Evolutionary conservation across 129 eudicot genomes (phyloP).

Genomic region (Erigeron canadensis): DNA sequence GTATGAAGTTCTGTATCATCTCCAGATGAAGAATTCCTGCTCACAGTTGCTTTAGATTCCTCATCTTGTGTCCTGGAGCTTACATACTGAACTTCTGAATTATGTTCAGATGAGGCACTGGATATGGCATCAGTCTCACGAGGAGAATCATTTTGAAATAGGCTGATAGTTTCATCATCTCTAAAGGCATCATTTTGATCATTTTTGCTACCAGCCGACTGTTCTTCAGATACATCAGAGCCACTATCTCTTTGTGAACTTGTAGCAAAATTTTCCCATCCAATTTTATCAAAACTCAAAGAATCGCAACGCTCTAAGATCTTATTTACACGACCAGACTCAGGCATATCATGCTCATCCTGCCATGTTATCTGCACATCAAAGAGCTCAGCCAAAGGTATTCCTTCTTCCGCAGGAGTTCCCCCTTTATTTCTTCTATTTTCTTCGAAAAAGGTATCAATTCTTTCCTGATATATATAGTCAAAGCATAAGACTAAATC

Average conservation of each 20-base stretch:
- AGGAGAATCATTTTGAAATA: conserved; percentile 42
- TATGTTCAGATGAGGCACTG: conserved; percentile 43
- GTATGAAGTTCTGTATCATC: background rate
- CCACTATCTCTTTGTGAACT: conserved; percentile 29
- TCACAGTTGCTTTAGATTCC: background rate
- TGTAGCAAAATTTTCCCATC: conserved; percentile 38
- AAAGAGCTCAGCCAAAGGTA: conserved; percentile 53
- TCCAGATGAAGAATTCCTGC: background rate
- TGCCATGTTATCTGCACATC: conserved; percentile 60
- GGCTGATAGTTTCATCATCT: conserved; percentile 36
- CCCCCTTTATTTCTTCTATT: conserved; percentile 41
- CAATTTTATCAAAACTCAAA: conserved; percentile 38
- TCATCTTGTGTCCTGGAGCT: conserved; percentile 1
- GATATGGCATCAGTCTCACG: conserved; percentile 31
- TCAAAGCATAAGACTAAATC: conserved; percentile 8
- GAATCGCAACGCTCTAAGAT: conserved; percentile 28
- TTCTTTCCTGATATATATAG: conserved; percentile 50
- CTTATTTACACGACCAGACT: conserved; percentile 26
- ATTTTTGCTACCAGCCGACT: conserved; percentile 27
- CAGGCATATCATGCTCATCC: conserved; percentile 47
- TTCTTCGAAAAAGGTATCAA: conserved; percentile 42
- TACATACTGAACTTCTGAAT: conserved; percentile 28
- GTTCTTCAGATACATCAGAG: conserved; percentile 36
- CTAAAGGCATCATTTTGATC: conserved; percentile 27
- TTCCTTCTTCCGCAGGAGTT: conserved; percentile 39